Base-by-base conservation (phyloP, 2,329 filamentous ascomycete species). In the Trichoderma oligosporum region DNA sequence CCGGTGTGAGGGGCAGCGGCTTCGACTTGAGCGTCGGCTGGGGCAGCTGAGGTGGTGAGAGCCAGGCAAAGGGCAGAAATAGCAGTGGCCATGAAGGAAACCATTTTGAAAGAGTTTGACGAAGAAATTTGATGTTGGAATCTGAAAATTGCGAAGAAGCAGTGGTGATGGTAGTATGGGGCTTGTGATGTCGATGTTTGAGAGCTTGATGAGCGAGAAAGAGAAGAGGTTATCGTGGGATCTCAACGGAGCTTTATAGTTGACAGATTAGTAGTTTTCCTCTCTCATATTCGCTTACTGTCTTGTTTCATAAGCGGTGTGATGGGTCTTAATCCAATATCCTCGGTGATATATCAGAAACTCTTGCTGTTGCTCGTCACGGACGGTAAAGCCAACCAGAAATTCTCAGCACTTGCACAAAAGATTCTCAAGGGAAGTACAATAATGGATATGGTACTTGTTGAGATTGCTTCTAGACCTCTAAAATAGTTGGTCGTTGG, bases 171-270 rank as follows among this genome's bases (percentile, higher is more conserved):
- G 14, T 14, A 18, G 24, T 2, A 24, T 12, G 11, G 20, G 22
- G 35, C 7, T 51, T n/a, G 39, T 4, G 31, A 16, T 42, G 33
- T 20, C 16, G 38, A 14, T 27, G 33, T 56, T 35, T 4, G 52
- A 31, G 44, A 35, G 2, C 25, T 52, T 52, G 56, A 2, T 57
- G 29, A 39, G 12, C 29, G 46, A 33, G 35, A 51, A 38, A 31
- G 46, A 44, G 47, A 47, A 8, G 47, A 47, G 5, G 11, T 4
- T 52, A 2, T 52, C 46, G 47, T 45, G 47, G 47, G 46, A 52
- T 51, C 36, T 39, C 47, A 18, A 25, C 25, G 4, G n/a, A 46
- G 29, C 41, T 57, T 45, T 57, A 57, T 57, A 57, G 56, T 38
- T 41, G 14, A 31, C 7, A 8, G 9, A 8, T 14, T 29, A 45